Evolutionary conservation across 805 yeast genomes (phyloP), one percentile per base, ranked within the genome.

Genomic region (Brettanomyces bruxellensis): DNA sequence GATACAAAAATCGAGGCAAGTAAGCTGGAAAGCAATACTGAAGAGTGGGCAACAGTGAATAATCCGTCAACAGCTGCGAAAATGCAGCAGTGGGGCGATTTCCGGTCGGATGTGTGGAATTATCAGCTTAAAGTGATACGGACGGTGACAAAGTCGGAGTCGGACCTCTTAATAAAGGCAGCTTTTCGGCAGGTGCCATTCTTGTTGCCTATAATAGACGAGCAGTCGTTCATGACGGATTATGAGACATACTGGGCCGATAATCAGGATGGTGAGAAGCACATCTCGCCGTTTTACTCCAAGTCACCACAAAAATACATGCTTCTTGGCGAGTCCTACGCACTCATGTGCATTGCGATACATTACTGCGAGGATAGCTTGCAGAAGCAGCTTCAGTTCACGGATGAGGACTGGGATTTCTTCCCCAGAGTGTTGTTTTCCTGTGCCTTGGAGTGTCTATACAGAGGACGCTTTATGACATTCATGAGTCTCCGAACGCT

Each of bases 221-320:
- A 81, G 71, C 44, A 82, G 71, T 46, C 86, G 64, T 59, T 85
- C 73, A 30, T 87, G 82, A 57, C 77, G 81, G 61, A 86, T 74
- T 69, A 83, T 75, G 57, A 75, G 57, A 39, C 49, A 11, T 61
- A 58, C 44, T 66, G 68, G 66, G 38, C 41, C 3, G 51, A 56
- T 43, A 49, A 49, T 1, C 23, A 40, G 5, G 45, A 43, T 38
- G 34, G 23, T 3, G 57, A 51, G 13, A 57, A 56, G 34, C 69
- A 66, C 47, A 40, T 66, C 6, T 49, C 60, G 3, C 48, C 56
- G 12, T 30, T 46, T 23, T 60, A 61, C 34, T 52, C 56, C 11
- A 56, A 57, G 41, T 30, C 61, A 8, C 51, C 51, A n/a, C 49
- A 52, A 28, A 56, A 54, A 35, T 65, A 65, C 47, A 34, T 59